These are phyloP conservation scores for Benincasa hispida DNA, from an alignment of 306 rosid genomes.

Conservation along the genomic window DNA sequence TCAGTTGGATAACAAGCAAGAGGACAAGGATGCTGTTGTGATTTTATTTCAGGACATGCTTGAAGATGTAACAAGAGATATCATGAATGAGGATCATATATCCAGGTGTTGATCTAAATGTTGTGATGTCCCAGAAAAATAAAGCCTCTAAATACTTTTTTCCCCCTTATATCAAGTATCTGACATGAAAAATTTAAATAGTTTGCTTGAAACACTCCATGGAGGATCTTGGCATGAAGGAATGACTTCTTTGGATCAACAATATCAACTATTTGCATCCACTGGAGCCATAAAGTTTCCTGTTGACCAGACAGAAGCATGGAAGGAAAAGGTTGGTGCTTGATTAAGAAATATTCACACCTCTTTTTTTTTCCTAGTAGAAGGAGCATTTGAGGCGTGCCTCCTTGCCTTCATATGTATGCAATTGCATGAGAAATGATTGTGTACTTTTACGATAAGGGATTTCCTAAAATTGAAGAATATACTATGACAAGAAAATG, in stretches of 20 bases:
- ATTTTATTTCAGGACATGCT: conserved; percentile 96
- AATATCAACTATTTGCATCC: conserved; percentile 84
- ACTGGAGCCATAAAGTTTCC: conserved; percentile 88
- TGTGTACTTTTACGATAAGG: neutral
- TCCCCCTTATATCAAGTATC: conserved; percentile 11
- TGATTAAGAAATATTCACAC: neutral
- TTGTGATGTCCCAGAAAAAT: neutral
- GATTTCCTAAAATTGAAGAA: neutral
- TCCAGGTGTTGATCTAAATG: conserved; percentile 37
- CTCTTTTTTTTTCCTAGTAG: neutral
- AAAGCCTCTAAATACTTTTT: neutral
- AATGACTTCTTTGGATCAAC: conserved; percentile 49
- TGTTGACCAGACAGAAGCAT: conserved; percentile 60
- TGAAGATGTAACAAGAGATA: conserved; percentile 85
- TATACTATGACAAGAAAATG: neutral
- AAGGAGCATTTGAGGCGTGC: neutral
- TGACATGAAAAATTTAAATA: conserved; percentile 11
- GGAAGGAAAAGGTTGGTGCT: conserved; percentile 78
- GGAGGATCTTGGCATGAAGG: conserved; percentile 66
- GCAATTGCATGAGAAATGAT: neutral
- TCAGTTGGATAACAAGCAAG: conserved; percentile 62
- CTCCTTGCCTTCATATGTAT: neutral
- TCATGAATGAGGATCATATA: conserved; percentile 79
- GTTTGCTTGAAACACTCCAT: conserved; percentile 65
- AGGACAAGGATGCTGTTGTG: conserved; percentile 73